A percentile compares a stretch with the other conserved stretches of the same genome.
Evolutionary conservation across 2,329 filamentous ascomycete species (phyloP).

Genomic region (Pseudopyrenochaeta lycopersici): DNA sequence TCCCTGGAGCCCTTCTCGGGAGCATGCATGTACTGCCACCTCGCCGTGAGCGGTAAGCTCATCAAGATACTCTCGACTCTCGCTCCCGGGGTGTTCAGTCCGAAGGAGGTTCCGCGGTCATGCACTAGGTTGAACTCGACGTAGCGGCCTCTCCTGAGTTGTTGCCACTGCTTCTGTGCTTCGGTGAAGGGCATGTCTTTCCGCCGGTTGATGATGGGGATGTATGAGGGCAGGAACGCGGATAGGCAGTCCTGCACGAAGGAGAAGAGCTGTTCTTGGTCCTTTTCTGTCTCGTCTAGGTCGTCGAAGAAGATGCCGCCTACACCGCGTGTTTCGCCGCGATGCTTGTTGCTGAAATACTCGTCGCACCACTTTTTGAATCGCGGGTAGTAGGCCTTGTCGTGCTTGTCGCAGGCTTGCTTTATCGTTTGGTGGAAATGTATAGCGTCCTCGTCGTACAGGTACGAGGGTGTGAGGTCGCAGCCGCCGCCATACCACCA

Average conservation of each 20-base stretch:
- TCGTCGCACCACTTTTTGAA: conserved; percentile 99
- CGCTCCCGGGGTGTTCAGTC: conserved; percentile 88
- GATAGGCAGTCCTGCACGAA: conserved; percentile 87
- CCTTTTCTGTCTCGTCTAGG: conserved; percentile 84
- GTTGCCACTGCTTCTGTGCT: conserved; percentile 94
- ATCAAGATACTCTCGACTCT: conserved; percentile 97
- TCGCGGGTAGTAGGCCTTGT: conserved; percentile 87
- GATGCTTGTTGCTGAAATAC: conserved; percentile 95
- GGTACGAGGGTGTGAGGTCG: conserved; percentile 89
- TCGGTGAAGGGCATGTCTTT: conserved; percentile 92
- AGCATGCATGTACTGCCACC: conserved; percentile 96
- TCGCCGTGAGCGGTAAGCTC: conserved; percentile 91
- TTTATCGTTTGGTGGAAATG: conserved; percentile 97
- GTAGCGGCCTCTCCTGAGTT: conserved; percentile 90
- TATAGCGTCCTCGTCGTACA: conserved; percentile 96
- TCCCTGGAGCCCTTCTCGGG: conserved; percentile 79
- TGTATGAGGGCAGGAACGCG: conserved; percentile 88
- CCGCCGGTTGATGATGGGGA: conserved; percentile 85
- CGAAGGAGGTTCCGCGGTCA: conserved; percentile 93
- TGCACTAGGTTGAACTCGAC: conserved; percentile 99
- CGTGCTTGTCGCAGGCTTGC: conserved; percentile 90
- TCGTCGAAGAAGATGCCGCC: conserved; percentile 99
- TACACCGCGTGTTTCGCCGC: conserved; percentile 83
- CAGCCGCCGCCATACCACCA: conserved; percentile 99
- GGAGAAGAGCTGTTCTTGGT: conserved; percentile 87